Evolutionary conservation across 208 protist genomes (phyloP).

Genomic region (Trypanosoma brucei): DNA sequence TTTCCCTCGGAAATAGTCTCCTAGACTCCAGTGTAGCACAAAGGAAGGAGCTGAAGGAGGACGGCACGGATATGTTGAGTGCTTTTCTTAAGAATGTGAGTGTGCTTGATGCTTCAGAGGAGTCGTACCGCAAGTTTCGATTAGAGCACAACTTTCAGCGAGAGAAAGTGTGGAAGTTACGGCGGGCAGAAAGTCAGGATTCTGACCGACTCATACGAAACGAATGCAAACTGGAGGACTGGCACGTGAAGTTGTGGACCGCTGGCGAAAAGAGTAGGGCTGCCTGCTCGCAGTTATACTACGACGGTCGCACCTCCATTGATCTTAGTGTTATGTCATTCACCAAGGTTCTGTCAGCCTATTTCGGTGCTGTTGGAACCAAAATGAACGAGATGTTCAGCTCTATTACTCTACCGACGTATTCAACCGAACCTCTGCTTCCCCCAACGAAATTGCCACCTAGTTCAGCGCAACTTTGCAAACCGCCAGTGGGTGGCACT

Average conservation of each 20-base stretch:
- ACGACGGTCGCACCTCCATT: slow-evolving; percentile 47
- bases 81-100: slow-evolving; percentile 38
- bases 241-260: slow-evolving; percentile 72
- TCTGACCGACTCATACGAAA: slow-evolving; percentile 68
- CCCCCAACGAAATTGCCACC: slow-evolving; percentile 46
- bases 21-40: slow-evolving; percentile 47
- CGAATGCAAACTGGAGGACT: slow-evolving; percentile 67
- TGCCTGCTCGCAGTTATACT: slow-evolving; percentile 58
- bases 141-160: slow-evolving; percentile 84
- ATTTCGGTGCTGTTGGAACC: slow-evolving; percentile 39
- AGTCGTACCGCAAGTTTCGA: slow-evolving; percentile 44
- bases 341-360: slow-evolving; percentile 47
- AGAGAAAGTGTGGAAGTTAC: slow-evolving; percentile 61
- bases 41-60: slow-evolving; percentile 50
- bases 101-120: slow-evolving; percentile 48
- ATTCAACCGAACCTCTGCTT: slow-evolving; percentile 41
- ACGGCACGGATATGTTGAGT: slow-evolving; percentile 56
- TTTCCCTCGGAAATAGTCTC: slow-evolving; percentile 46
- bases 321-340: slow-evolving; percentile 59
- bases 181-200: slow-evolving; percentile 45
- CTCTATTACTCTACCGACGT: slow-evolving; percentile 40
- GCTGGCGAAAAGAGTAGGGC: slow-evolving; percentile 55
- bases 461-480: slow-evolving; percentile 29
- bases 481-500: slow-evolving; percentile 7
- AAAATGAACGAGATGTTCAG: slow-evolving; percentile 50